Evolutionary conservation across 257 asterid genomes (phyloP).

Genomic region (Lycium barbarum): DNA sequence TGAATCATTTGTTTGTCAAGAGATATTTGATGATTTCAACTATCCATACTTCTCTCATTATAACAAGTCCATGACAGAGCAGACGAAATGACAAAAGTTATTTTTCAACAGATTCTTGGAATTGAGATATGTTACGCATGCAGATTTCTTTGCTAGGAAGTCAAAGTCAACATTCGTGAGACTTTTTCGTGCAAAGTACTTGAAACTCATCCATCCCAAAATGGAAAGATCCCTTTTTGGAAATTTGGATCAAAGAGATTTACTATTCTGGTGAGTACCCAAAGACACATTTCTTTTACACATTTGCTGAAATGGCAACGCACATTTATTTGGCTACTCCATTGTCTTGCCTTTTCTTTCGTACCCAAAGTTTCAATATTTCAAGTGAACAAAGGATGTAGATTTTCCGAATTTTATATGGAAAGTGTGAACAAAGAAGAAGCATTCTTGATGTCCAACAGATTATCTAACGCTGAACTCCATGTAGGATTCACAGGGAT

Average conservation of each 20-base stretch:
- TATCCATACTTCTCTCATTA: constrained; percentile 49
- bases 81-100: constrained; percentile 26
- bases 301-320: constrained; percentile 77
- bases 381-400: constrained; percentile 54
- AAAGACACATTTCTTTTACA: constrained; percentile 55
- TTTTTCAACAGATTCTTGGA: constrained; percentile 57
- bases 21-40: constrained; percentile 72
- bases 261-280: constrained; percentile 60
- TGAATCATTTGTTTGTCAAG: constrained; percentile 68
- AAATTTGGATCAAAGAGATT: constrained; percentile 48
- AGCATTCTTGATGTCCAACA: constrained; percentile 47
- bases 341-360: constrained; percentile 68
- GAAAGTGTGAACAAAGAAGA: constrained; percentile 63
- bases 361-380: constrained; percentile 56
- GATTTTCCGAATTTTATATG: constrained; percentile 82
- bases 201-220: constrained; percentile 58
- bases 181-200: constrained; percentile 60
- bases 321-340: constrained; percentile 78
- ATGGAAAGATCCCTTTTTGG: constrained; percentile 71
- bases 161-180: constrained; percentile 66
- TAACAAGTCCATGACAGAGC: constrained; percentile 28
- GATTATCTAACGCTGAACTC: constrained; percentile 41
- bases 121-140: constrained; percentile 49
- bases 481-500: constrained; percentile 70
- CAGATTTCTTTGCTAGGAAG: constrained; percentile 65